phyloP scores from a whole-genome alignment of 2,329 filamentous ascomycete genomes.

The Ophiostoma australiae region DNA sequence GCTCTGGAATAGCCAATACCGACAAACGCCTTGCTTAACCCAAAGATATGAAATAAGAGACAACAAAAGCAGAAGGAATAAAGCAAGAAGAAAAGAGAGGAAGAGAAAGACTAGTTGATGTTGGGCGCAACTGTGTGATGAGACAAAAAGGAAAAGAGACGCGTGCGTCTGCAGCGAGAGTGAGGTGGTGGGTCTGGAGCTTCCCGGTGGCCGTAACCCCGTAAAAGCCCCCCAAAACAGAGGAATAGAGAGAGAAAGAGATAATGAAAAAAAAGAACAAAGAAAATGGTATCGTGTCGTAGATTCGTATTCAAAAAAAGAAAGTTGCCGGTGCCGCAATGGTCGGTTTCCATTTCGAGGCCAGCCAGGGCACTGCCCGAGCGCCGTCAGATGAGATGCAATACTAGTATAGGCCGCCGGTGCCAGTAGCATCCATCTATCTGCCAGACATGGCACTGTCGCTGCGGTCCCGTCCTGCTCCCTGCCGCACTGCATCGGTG shows the following conservation, averaged over 20 bases:
- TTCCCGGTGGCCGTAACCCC: neutral
- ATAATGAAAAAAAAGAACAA: constrained; percentile 16
- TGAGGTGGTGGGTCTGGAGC: neutral
- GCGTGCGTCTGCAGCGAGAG: neutral
- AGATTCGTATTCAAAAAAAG: constrained; percentile 26
- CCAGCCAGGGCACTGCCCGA: neutral
- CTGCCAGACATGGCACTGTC: constrained; percentile 34
- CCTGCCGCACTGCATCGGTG: constrained; percentile 63
- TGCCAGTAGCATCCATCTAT: neutral
- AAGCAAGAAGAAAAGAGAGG: neutral
- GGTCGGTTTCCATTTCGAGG: neutral
- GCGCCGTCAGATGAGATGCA: neutral
- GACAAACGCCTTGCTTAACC: constrained; percentile 13
- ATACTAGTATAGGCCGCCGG: neutral
- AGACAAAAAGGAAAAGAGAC: neutral
- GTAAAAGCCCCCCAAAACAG: neutral
- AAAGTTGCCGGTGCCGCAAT: neutral
- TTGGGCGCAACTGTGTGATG: neutral
- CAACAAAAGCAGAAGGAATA: neutral
- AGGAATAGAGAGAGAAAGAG: neutral
- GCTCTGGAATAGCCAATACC: neutral
- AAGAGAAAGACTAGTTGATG: neutral
- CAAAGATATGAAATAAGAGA: neutral
- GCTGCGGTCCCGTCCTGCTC: constrained; percentile 45
- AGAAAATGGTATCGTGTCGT: constrained; percentile 29